A percentile compares a stretch with the other conserved stretches of the same genome.
phyloP scores from a whole-genome alignment of 2,329 filamentous ascomycete species.

The Lasiodiplodia citricola region DNA sequence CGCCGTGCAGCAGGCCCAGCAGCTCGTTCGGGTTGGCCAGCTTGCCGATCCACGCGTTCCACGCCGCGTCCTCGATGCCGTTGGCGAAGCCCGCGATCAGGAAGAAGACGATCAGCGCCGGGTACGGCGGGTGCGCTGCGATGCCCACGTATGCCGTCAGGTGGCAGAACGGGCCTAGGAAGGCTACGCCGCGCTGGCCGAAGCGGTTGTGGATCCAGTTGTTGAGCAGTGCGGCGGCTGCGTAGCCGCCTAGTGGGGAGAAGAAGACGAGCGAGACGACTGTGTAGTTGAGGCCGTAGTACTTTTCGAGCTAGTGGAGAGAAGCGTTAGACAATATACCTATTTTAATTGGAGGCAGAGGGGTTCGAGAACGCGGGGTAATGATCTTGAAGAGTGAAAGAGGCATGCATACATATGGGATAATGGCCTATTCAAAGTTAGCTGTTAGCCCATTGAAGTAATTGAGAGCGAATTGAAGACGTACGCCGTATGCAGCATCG shows the following conservation, averaged over 20 bases:
- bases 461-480: constrained; percentile 29
- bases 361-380: not conserved
- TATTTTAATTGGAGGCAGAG: not conserved
- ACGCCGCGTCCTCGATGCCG: constrained; percentile 68
- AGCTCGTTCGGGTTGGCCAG: constrained; percentile 77
- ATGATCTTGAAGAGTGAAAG: not conserved
- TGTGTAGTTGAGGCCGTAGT: constrained; percentile 67
- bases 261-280: constrained; percentile 71
- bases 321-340: constrained; percentile 10
- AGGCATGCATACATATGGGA: constrained; percentile 52
- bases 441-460: not conserved
- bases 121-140: constrained; percentile 71
- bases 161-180: constrained; percentile 67
- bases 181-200: constrained; percentile 74
- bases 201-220: constrained; percentile 50
- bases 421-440: constrained; percentile 43
- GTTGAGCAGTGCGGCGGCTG: constrained; percentile 46
- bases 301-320: constrained; percentile 60
- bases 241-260: constrained; percentile 65
- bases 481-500: constrained; percentile 68
- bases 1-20: constrained; percentile 72
- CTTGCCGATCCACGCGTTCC: constrained; percentile 69
- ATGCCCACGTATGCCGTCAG: constrained; percentile 68
- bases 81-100: constrained; percentile 73
- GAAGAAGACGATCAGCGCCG: constrained; percentile 68